Conservation (phyloP, 345 rosid genomes). For the Populus ilicifolia region DNA sequence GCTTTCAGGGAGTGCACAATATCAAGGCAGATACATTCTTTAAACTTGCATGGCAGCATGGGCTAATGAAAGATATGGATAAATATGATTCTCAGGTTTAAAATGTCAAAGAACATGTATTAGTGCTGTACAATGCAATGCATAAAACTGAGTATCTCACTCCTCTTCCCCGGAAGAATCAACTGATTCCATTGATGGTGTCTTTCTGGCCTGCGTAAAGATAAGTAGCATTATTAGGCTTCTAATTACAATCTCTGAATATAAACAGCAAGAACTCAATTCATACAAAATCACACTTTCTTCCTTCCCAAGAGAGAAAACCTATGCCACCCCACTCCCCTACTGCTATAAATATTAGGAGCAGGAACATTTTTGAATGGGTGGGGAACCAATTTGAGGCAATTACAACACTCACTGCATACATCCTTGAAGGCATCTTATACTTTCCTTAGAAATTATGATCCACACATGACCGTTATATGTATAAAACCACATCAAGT, state of each 20-base stretch:
- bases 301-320: neutral
- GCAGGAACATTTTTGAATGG: neutral
- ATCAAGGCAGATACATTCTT: neutral
- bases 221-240: conserved; percentile 13
- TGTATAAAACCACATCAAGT: neutral
- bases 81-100: neutral
- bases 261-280: conserved; percentile 8
- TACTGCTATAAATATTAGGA: neutral
- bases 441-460: neutral
- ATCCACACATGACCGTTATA: neutral
- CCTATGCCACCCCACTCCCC: neutral
- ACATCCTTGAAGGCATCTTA: neutral
- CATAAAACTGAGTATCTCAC: conserved; percentile 47
- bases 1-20: neutral
- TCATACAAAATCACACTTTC: neutral
- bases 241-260: neutral
- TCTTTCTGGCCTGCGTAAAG: conserved; percentile 69
- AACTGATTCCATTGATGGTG: conserved; percentile 79
- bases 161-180: conserved; percentile 98
- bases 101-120: conserved; percentile 4
- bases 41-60: conserved; percentile 1
- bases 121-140: conserved; percentile 4
- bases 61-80: neutral
- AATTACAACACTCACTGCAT: neutral
- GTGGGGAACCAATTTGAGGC: neutral